Base-by-base conservation (phyloP, 2,329 filamentous ascomycete genomes). In the Ophiostoma australiae region DNA sequence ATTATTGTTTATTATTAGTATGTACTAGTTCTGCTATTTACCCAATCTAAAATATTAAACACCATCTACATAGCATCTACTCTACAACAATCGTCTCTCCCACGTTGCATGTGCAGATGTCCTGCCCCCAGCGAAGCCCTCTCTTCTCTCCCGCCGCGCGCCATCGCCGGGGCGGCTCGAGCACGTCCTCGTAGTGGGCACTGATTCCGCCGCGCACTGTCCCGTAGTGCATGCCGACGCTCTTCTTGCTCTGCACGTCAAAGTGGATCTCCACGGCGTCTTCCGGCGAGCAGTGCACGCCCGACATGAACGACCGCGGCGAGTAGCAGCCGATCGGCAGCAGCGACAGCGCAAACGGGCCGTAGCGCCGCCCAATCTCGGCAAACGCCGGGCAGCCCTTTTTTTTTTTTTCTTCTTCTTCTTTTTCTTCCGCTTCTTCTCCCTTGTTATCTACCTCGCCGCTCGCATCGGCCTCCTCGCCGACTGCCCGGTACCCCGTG, bases 291-390 rank as follows among this genome's bases (percentile, higher is more conserved):
- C 91, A 90, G 78, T 98, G 94, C 84, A 96, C 89, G 33, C 88
- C 82, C 66, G 89, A 92, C 84, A 94, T 93, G 74, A 94, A 78
- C 70, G 78, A 80, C 39, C 91, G 84, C 0, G 91, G 91, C 72
- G 87, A 84, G 79, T 97, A 97, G 4, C 93, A 94, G 70, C 94
- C 94, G 75, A 97, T 97, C 55, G 94, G 94, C 74, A 97, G 96
- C 71, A 97, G 81, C 0, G 94, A 94, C 7, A 98, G 86, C 78
- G 97, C 92, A 76, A 97, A 97, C 52, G 52, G 52, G 8, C 52
- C 52, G 52, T 58, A 58, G 1, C 23, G n/a, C 52, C 10, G 23
- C 3, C 52, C 52, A 15, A 27, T 58, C 11, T 58, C 52, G 10
- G n/a, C 10, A 58, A 58, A 58, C 2, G 52, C 52, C 8, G 52